Evolutionary conservation across 2,329 filamentous ascomycete genomes (phyloP).

Genomic region (Aspergillus oerlinghausenensis): DNA sequence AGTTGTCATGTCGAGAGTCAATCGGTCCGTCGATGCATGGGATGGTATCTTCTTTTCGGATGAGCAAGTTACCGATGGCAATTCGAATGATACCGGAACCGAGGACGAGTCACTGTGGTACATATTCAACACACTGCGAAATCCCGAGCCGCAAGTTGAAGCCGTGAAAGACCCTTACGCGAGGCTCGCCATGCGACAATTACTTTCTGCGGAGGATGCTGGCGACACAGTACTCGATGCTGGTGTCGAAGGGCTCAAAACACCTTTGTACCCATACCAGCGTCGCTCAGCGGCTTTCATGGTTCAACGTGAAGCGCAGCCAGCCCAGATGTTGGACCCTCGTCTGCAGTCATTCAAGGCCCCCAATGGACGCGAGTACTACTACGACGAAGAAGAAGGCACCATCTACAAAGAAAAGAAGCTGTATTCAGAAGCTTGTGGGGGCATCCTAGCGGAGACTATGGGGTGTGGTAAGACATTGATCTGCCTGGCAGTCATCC

Average conservation of each 20-base stretch:
- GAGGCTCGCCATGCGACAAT: conserved; percentile 32
- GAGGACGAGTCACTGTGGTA: conserved; percentile 47
- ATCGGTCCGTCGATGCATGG: conserved; percentile 39
- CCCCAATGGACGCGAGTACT: conserved; percentile 61
- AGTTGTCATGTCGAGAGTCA: conserved; percentile 36
- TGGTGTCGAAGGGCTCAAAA: conserved; percentile 41
- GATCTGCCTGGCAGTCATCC: conserved; percentile 72
- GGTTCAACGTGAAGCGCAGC: conserved; percentile 71
- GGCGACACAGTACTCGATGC: conserved; percentile 9
- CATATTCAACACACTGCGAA: conserved; percentile 46
- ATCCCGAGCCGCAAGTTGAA: conserved; percentile 33
- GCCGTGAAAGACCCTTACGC: conserved; percentile 29
- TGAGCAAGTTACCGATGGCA: conserved; percentile 3
- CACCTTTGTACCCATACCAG: conserved; percentile 72
- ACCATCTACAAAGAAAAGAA: conserved; percentile 61
- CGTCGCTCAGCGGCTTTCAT: conserved; percentile 74
- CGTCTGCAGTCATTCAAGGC: conserved; percentile 59
- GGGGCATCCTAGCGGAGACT: conserved; percentile 52
- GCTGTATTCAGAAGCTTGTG: conserved; percentile 68
- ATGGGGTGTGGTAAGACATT: conserved; percentile 74
- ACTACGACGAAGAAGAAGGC: conserved; percentile 63
- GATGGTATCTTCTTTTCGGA: conserved; percentile 19
- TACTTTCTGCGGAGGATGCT: conserved; percentile 23
- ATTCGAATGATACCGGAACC: conserved; percentile 8
- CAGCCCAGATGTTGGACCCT: conserved; percentile 65